These are phyloP conservation scores for Termitomyces sp. DNA, from an alignment of 768 basidiomycete species.

Conservation along the genomic window DNA sequence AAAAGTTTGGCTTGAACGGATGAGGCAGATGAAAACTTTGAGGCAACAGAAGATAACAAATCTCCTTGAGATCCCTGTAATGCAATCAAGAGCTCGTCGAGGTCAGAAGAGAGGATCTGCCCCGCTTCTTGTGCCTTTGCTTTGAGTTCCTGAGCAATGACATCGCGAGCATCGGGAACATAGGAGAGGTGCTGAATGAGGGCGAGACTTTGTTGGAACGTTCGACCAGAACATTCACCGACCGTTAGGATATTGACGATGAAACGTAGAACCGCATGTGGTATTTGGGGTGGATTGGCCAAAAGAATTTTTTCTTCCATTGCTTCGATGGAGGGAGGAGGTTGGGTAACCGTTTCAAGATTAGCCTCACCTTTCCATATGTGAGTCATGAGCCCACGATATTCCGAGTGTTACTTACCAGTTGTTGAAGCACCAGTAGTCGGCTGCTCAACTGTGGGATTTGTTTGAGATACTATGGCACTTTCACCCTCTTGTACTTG, in stretches of 20 bases:
- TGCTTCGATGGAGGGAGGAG: slow-evolving; percentile 24
- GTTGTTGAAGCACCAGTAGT: neutral
- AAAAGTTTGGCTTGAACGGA: slow-evolving; percentile 96
- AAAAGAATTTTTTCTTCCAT: slow-evolving; percentile 49
- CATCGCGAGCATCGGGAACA: slow-evolving; percentile 83
- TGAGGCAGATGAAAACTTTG: slow-evolving; percentile 90
- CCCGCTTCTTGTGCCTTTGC: slow-evolving; percentile 87
- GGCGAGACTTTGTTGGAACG: slow-evolving; percentile 91
- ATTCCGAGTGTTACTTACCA: neutral
- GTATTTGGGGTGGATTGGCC: slow-evolving; percentile 77
- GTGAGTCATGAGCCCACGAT: neutral
- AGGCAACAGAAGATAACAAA: slow-evolving; percentile 62
- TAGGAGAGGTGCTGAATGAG: slow-evolving; percentile 91
- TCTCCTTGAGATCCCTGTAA: slow-evolving; percentile 54
- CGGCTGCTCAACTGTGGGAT: neutral
- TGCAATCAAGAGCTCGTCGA: slow-evolving; percentile 68
- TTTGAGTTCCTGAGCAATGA: slow-evolving; percentile 85
- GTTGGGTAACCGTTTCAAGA: neutral
- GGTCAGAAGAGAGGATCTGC: slow-evolving; percentile 62
- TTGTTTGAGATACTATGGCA: neutral
- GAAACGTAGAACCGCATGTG: slow-evolving; percentile 76
- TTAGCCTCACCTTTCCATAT: slow-evolving; percentile 3
- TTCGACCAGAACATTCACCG: slow-evolving; percentile 92
- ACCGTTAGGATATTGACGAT: slow-evolving; percentile 97
- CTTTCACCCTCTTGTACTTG: slow-evolving; percentile 1